Percentiles rank a stretch among this genome's conserved stretches.
Evolutionary conservation across 1,284 basidiomycete genomes (phyloP).

Genomic region (Naganishia albida): DNA sequence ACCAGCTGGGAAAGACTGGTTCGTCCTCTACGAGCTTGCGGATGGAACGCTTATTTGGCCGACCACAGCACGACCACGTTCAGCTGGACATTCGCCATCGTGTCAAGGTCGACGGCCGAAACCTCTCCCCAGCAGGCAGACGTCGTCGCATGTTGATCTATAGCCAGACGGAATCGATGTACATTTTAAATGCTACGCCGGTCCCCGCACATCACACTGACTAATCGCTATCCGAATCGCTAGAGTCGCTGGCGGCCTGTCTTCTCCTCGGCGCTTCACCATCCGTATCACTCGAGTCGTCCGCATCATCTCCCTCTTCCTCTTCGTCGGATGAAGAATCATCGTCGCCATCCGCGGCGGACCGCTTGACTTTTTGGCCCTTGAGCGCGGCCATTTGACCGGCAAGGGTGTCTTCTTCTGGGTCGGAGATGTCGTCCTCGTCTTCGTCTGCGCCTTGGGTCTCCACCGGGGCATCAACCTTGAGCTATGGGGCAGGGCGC

Average conservation of each 20-base stretch:
- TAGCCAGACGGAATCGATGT: no score
- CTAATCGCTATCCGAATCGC: conserved; percentile 47
- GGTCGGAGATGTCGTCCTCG: conserved; percentile 93
- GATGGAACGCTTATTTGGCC: no score
- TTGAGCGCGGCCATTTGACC: conserved; percentile 99
- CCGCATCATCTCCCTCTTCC: conserved; percentile 60
- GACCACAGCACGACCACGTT: no score
- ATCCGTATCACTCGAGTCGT: conserved; percentile 49
- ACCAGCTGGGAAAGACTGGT: no score
- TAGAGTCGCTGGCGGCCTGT: conserved; percentile 42
- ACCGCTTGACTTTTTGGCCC: conserved; percentile 79
- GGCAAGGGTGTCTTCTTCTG: conserved; percentile 90
- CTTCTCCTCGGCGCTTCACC: conserved; percentile 50
- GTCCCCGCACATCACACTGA: no score
- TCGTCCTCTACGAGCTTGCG: no score
- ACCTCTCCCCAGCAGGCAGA: no score
- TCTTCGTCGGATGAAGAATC: conserved; percentile 50
- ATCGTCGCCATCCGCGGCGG: conserved; percentile 48
- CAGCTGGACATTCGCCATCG: no score
- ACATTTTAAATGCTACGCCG: no score
- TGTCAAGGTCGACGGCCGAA: no score
- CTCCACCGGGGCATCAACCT: conserved; percentile 71
- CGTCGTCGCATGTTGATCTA: no score
- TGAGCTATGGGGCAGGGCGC: conserved; percentile 60
- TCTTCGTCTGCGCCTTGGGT: conserved; percentile 63